Conservation (phyloP, 106 monocot species). For the Allium fistulosum region DNA sequence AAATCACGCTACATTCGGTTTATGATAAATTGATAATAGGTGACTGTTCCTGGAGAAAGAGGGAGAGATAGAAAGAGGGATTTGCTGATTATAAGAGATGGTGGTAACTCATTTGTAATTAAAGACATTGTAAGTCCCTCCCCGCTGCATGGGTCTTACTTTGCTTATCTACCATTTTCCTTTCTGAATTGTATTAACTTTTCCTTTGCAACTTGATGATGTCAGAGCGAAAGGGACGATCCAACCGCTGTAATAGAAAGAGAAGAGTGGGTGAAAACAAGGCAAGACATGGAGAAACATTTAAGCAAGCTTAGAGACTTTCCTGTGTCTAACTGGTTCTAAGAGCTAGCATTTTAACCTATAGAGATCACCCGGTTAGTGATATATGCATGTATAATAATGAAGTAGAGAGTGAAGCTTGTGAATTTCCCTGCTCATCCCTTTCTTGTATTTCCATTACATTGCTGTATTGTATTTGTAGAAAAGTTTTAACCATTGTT, state of each 20-base stretch:
- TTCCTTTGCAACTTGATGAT: background rate
- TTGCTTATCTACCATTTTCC: background rate
- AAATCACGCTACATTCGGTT: no score
- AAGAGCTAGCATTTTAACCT: background rate
- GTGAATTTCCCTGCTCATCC: no score
- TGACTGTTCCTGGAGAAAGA: constrained; percentile 64
- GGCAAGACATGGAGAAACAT: constrained; percentile 79
- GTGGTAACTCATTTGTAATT: constrained; percentile 82
- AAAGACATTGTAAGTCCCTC: constrained; percentile 42
- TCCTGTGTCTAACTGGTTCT: constrained; percentile 83
- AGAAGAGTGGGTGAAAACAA: constrained; percentile 70
- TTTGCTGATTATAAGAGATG: constrained; percentile 72
- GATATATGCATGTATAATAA: no score
- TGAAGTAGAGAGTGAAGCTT: no score
- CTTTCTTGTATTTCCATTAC: no score
- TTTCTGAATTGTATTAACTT: background rate
- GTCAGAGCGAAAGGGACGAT: constrained; percentile 69
- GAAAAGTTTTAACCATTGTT: no score
- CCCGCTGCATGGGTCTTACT: background rate
- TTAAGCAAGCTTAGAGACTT: constrained; percentile 74
- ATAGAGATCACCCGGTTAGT: no score
- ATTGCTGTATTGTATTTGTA: no score
- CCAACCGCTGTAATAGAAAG: constrained; percentile 72
- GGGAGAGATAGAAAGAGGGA: constrained; percentile 70
- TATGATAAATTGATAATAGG: constrained; percentile 24